These are phyloP conservation scores for Trametes cingulata DNA, from an alignment of 768 basidiomycete genomes.

Conservation along the genomic window DNA sequence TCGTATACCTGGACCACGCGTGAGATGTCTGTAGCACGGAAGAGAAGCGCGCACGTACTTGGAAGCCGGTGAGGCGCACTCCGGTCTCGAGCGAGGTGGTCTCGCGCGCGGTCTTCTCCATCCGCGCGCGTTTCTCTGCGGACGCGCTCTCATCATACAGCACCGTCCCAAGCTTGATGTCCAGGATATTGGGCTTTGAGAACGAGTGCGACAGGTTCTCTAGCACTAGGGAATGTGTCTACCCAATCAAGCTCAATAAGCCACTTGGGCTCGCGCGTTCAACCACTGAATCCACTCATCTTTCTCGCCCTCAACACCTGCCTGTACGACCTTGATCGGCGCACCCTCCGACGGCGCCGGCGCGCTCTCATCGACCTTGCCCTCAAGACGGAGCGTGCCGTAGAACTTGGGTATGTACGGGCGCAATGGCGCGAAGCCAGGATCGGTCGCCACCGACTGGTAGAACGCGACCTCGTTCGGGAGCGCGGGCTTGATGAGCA, in stretches of 20 bases:
- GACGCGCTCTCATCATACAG: constrained; percentile 68
- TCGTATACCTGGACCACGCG: constrained; percentile 64
- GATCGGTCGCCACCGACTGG: constrained; percentile 47
- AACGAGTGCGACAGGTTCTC: constrained; percentile 81
- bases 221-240: constrained; percentile 71
- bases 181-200: constrained; percentile 80
- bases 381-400: constrained; percentile 75
- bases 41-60: constrained; percentile 50
- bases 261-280: neutral
- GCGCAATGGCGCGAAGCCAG: constrained; percentile 44
- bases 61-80: constrained; percentile 84
- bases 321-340: constrained; percentile 20
- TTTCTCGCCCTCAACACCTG: constrained; percentile 37
- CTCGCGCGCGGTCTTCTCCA: constrained; percentile 66
- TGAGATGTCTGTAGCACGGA: neutral
- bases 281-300: constrained; percentile 40
- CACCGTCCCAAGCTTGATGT: constrained; percentile 90
- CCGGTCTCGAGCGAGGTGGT: constrained; percentile 81
- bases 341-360: constrained; percentile 20
- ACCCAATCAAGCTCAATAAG: neutral
- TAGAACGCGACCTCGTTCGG: constrained; percentile 74
- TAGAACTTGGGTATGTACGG: constrained; percentile 74
- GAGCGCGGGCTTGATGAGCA: constrained; percentile 79
- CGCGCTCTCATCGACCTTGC: constrained; percentile 47
- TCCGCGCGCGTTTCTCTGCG: constrained; percentile 79